Conservation (phyloP, 2,329 filamentous ascomycete species). For the Cladosporium sp. region DNA sequence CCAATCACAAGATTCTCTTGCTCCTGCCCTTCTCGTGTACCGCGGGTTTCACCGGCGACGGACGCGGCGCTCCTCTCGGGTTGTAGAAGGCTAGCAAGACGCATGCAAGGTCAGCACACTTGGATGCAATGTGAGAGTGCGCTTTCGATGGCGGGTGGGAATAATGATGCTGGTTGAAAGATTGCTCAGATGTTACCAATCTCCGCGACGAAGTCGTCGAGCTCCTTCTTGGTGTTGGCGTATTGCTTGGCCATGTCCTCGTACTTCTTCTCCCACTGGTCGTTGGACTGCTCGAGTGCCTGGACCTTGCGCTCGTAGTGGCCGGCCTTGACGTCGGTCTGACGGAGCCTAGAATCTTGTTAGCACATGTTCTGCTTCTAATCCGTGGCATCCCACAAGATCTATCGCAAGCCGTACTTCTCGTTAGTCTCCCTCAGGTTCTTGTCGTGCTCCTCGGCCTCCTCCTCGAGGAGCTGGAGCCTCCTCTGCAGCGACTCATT, state of each 20-base stretch:
- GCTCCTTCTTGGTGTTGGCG: conserved; percentile 75
- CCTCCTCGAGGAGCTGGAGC: conserved; percentile 94
- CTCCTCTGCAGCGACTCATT: conserved; percentile 89
- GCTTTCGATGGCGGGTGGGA: conserved; percentile 1
- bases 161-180: background rate
- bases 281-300: conserved; percentile 84
- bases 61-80: conserved; percentile 7
- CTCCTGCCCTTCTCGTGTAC: background rate
- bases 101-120: conserved; percentile 11
- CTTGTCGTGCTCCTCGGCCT: conserved; percentile 95
- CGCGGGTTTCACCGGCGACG: background rate
- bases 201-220: conserved; percentile 84
- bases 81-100: conserved; percentile 12
- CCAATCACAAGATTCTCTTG: conserved; percentile 10
- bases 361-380: background rate
- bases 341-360: conserved; percentile 69
- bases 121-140: conserved; percentile 8
- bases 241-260: conserved; percentile 96
- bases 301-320: conserved; percentile 99
- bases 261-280: conserved; percentile 96
- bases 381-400: conserved; percentile 6
- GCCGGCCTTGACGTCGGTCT: conserved; percentile 98
- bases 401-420: conserved; percentile 64
- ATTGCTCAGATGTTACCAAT: conserved; percentile 85
- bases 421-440: conserved; percentile 95